Conservation (phyloP, 139 green algal species). For the Desmodesmus armatus region DNA sequence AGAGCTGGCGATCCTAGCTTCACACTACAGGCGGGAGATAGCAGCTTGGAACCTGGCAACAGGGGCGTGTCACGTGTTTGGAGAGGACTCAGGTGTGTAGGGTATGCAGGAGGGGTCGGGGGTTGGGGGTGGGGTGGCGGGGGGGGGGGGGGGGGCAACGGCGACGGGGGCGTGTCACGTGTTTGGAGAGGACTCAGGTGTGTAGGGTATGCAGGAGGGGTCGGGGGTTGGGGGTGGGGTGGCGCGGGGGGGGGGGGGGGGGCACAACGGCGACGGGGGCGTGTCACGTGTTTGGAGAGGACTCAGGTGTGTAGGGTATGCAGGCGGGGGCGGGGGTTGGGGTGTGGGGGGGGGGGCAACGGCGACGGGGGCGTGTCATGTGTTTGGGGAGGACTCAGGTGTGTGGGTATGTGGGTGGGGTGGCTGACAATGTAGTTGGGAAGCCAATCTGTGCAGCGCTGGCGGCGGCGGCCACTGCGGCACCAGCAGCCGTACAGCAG, state of each 20-base stretch:
- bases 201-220: too few species aligned
- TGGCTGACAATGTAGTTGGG: neutral
- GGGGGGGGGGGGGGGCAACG: too few species aligned
- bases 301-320: constrained; percentile 53
- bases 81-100: constrained; percentile 65
- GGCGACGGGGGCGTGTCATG: constrained; percentile 74
- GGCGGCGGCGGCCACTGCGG: too few species aligned
- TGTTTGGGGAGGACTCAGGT: constrained; percentile 85
- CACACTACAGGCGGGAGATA: constrained; percentile 78
- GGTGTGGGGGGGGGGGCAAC: too few species aligned
- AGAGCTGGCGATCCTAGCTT: constrained; percentile 92
- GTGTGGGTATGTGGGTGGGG: neutral
- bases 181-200: too few species aligned
- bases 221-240: too few species aligned
- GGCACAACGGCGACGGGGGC: constrained; percentile 74
- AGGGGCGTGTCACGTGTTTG: constrained; percentile 85
- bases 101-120: too few species aligned
- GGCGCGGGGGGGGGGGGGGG: too few species aligned
- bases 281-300: constrained; percentile 84
- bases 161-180: neutral
- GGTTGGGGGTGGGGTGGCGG: too few species aligned
- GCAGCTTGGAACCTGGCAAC: constrained; percentile 92
- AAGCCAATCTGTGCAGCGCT: too few species aligned
- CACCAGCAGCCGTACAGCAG: too few species aligned
- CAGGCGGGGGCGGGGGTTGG: too few species aligned